Conservation (phyloP, 257 asterid genomes). For the Plantago elongata region DNA sequence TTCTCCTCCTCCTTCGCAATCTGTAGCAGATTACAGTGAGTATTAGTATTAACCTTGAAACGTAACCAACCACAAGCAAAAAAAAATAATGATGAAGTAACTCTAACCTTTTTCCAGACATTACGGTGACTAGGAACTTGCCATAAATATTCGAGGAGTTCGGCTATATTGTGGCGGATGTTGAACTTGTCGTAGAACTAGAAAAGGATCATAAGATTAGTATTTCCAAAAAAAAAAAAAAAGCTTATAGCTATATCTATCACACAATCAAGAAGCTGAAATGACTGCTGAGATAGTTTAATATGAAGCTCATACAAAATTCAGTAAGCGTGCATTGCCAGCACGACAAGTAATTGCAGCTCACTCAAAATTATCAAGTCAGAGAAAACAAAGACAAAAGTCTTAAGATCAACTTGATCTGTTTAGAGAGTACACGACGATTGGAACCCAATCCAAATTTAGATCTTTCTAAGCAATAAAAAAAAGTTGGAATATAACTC, state of each 20-base stretch:
- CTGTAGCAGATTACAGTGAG: conserved; percentile 34
- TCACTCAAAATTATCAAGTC: no score
- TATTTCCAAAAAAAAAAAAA: neutral
- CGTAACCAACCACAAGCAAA: neutral
- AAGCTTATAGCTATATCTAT: neutral
- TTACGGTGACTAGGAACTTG: conserved; percentile 97
- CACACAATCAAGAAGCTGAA: no score
- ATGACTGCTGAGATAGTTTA: no score
- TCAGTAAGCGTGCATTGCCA: no score
- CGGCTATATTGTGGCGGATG: conserved; percentile 98
- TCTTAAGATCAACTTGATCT: no score
- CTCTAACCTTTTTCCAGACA: conserved; percentile 86
- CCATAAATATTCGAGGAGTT: conserved; percentile 95
- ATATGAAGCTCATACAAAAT: no score
- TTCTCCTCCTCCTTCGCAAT: conserved; percentile 97
- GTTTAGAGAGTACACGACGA: no score
- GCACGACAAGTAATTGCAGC: no score
- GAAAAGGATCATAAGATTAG: conserved; percentile 18
- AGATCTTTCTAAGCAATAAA: no score
- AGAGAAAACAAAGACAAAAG: no score
- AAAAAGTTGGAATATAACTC: no score
- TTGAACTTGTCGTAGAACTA: conserved; percentile 99
- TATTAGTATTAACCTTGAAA: conserved; percentile 9
- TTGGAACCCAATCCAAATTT: no score
- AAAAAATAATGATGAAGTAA: neutral